Base-by-base conservation (phyloP, 2,329 filamentous ascomycete genomes). In the Aaosphaeria arxii region DNA sequence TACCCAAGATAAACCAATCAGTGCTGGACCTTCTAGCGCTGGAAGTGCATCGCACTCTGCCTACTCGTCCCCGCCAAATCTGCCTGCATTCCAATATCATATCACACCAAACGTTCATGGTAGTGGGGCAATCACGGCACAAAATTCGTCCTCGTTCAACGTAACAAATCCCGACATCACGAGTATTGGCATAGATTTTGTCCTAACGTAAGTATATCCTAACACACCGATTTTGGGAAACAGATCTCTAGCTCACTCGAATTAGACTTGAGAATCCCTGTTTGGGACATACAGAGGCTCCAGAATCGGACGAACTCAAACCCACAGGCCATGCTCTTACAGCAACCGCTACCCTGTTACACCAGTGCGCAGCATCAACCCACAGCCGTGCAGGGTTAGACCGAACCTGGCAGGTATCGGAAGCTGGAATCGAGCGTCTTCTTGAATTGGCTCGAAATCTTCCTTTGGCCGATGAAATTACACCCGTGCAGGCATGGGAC, bases 401-500 rank as follows among this genome's bases (percentile, higher is more conserved):
- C 43, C 50, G 5, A 38, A 44, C 33, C 11, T 64, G 61, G 61
- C 41, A 55, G 28, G 47, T 56, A 1, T 47, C 59, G 7, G 31
- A 52, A 11, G 32, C 46, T 7, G 55, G 53, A 17, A 50, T 63
- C 4, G 55, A 63, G 28, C 55, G 54, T 7, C 47, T 65, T 5
- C 50, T 64, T 5, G 41, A 48, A 17, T 49, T 63, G 1, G 59
- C 61, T 3, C 29, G n/a, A 5, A 53, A 39, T 33, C 56, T 56
- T 39, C 58, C 46, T 31, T 55, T 59, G 4, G 49, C 54, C 4
- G 56, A 56, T 7, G 65, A 70, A 32, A 44, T 71, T 2, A 72
- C 69, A 2, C 69, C 70, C 0, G 61, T 72, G 1, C 69, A 72
- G 46, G 68, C 64, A 4, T 70, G 67, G 69, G 57, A 66, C 40